Evolutionary conservation across 2,329 filamentous ascomycete genomes (phyloP), one percentile per base, ranked within the genome.

Genomic region (Epichloe hybrida): DNA sequence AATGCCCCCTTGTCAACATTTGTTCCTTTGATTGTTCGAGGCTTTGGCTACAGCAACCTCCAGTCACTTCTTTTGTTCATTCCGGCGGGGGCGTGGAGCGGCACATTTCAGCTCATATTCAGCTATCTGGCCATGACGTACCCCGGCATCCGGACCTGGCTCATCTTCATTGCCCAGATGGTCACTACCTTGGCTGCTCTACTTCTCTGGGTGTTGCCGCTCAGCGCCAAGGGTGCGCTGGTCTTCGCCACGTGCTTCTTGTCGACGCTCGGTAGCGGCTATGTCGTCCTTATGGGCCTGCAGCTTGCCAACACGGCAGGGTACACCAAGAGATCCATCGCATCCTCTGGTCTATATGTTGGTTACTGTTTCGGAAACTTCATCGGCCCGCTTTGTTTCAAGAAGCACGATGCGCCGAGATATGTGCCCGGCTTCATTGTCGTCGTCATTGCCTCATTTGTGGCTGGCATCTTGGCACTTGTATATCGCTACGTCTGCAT

Each of bases 61-160:
- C 7, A 64, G 9, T 75, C 75, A 0, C 74, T 73, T 0, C 69
- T 70, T 0, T 63, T 74, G 7, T 74, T 72, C 0, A 76, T 78
- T 17, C 75, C 75, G 0, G 65, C 69, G 48, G 75, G 75, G 31
- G 17, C 21, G 20, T 46, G 45, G 45, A 34, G 45, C 35, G 45
- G 45, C 35, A 38, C 35, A 3, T 38, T n/a, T 5, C 37, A 38
- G 45, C 35, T 46, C 20, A 8, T 46, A 37, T 41, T 36, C 17
- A 21, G 37, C 46, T 48, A 48, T 23, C 27, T 41, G 20, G 46
- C 46, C 37, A 48, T 48, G 46, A 41, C 7, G 20, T 15, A 13
- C 11, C 46, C 37, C 17, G 38, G 38, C 38, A 35, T 48, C 23
- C 37, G 46, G 38, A 35, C 38, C 38, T 48, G 46, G 46, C 37